Base-by-base conservation (phyloP, 495 filamentous ascomycete genomes). In the Sphaerosporella brunnea region DNA sequence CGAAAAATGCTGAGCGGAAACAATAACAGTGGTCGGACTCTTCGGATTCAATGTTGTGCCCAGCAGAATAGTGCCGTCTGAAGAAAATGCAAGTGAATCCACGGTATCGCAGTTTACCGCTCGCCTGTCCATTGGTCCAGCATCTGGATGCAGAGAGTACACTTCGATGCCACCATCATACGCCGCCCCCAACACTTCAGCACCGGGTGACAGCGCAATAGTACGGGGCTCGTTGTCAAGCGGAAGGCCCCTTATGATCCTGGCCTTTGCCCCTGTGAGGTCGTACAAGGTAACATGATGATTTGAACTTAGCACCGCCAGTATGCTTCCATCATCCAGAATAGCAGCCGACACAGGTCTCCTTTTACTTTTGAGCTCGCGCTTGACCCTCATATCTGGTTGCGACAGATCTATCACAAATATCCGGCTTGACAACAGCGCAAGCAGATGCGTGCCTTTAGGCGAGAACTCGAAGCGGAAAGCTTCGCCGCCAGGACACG, bases 111-210 rank as follows among this genome's bases (percentile, higher is more conserved):
- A 92, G 51, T 87, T 85, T 35, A 93, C 82, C 1, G 81, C 75
- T 53, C 86, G 71, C 50, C 82, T 67, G 49, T 86, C 76, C 2
- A 78, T 80, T 16, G 73, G 66, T 15, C 78, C 53, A 7, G 73
- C 75, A 28, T 66, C 70, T 8, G 75, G 66, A 28, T 73, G 75
- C 16, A 93, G 63, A 4, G 84, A 79, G 38, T 85, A 76, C 0
- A 94, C 81, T 55, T 93, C 86, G 49, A 94, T 85, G 11, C 80
- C 81, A 24, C 81, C 80, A 53, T 82, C 75, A 65, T 83, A 93
- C 9, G 83, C 84, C n/a, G 84, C 77, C 19, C 84, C 86, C 49
- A 93, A 67, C 16, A 93, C 81, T 36, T 75, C 71, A 18, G 84
- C 85, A 40, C 76, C 79, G 1, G 85, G 85, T 1, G 84, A 86